Conservation (phyloP, 2,329 filamentous ascomycete species). For the Colletotrichum incanum region DNA sequence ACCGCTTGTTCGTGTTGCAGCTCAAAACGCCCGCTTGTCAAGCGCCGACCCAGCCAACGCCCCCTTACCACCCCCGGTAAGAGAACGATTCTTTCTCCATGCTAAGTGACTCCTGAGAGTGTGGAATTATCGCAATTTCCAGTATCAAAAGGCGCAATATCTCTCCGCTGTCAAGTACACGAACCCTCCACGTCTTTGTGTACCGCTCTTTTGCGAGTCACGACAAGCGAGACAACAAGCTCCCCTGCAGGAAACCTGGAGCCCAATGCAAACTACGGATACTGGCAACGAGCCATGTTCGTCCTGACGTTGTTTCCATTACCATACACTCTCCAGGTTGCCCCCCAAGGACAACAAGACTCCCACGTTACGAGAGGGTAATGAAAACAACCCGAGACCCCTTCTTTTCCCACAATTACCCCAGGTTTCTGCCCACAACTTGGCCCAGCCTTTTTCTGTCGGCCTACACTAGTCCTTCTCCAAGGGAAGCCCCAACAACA, state of each 20-base stretch:
- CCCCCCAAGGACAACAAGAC: conserved; percentile 1
- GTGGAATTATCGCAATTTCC: neutral
- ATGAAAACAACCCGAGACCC: conserved; percentile 31
- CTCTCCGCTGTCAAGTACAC: neutral
- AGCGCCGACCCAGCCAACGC: conserved; percentile 30
- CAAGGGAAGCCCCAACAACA: conserved; percentile 4
- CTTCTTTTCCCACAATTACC: conserved; percentile 34
- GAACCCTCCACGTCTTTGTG: neutral
- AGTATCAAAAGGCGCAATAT: neutral
- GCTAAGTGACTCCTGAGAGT: neutral
- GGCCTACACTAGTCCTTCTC: conserved; percentile 2
- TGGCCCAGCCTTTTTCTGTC: conserved; percentile 3
- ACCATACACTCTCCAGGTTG: neutral
- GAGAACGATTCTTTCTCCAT: neutral
- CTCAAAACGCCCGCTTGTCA: conserved; percentile 39
- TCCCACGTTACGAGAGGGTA: conserved; percentile 5
- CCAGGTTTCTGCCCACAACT: conserved; percentile 32
- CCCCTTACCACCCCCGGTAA: neutral
- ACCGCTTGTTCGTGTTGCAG: conserved; percentile 41
- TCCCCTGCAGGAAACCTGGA: conserved; percentile 1
- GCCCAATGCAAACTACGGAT: neutral
- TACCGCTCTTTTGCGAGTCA: conserved; percentile 7
- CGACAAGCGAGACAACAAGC: conserved; percentile 17
- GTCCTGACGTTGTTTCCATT: conserved; percentile 34
- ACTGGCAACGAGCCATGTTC: conserved; percentile 18